Conservation (phyloP, 2,329 filamentous ascomycete species). For the Botrytis fabae region DNA sequence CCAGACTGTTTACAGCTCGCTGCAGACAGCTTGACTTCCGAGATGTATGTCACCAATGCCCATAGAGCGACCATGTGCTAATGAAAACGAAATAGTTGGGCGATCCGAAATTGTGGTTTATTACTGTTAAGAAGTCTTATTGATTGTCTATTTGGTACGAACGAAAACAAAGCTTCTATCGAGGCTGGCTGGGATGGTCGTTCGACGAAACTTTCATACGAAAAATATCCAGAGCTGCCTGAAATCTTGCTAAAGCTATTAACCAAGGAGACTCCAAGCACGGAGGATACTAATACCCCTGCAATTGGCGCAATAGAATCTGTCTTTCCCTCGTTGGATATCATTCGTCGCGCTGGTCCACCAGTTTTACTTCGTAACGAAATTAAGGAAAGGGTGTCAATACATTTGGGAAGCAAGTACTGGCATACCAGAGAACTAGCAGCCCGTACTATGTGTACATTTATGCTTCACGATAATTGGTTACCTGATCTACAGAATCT, state of each 20-base stretch:
- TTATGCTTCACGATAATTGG: conserved; percentile 56
- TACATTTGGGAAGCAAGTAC: conserved; percentile 65
- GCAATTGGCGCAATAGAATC: conserved; percentile 59
- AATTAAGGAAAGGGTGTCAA: conserved; percentile 58
- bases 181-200: conserved; percentile 65
- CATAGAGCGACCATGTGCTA: conserved; percentile 11
- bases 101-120: conserved; percentile 88
- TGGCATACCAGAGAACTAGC: conserved; percentile 85
- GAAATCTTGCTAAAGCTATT: conserved; percentile 64
- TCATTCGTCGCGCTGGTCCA: conserved; percentile 70
- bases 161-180: conserved; percentile 64
- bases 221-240: conserved; percentile 66
- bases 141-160: conserved; percentile 73
- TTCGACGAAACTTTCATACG: conserved; percentile 66
- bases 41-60: conserved; percentile 56
- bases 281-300: conserved; percentile 18
- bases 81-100: conserved; percentile 61
- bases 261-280: conserved; percentile 36
- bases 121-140: conserved; percentile 86
- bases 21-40: conserved; percentile 73
- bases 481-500: conserved; percentile 43
- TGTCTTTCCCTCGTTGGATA: conserved; percentile 81
- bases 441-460: conserved; percentile 68
- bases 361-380: conserved; percentile 56
- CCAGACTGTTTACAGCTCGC: conserved; percentile 76